These are phyloP conservation scores for Picea abies DNA, from an alignment of 83 land plant genomes.

Conservation along the genomic window DNA sequence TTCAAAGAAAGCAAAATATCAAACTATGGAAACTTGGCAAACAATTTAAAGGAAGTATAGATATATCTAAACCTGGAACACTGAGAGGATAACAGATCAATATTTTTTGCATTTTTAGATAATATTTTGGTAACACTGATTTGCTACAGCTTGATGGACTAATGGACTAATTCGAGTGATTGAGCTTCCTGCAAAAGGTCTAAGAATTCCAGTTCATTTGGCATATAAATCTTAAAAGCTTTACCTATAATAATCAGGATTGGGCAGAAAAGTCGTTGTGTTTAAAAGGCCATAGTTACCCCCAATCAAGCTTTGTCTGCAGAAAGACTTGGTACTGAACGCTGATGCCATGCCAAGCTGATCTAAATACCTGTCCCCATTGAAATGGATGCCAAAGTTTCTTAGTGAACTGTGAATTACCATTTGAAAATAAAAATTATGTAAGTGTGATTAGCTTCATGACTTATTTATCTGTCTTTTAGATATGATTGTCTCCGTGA, in stretches of 20 bases:
- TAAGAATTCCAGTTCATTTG: background rate
- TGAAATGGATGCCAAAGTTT: background rate
- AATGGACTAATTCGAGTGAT: background rate
- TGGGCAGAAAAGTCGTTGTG: slow-evolving; percentile 66
- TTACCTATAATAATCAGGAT: slow-evolving; percentile 89
- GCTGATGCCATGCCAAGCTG: slow-evolving; percentile 73
- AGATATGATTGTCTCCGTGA: too few relatives aligned
- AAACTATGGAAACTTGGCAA: background rate
- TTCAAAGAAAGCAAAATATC: background rate
- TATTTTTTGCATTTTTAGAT: background rate
- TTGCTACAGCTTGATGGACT: too few relatives aligned
- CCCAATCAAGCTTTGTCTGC: slow-evolving; percentile 82
- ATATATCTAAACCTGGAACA: too few relatives aligned
- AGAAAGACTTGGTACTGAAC: slow-evolving; percentile 60
- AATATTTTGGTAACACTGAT: background rate
- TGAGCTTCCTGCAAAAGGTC: background rate
- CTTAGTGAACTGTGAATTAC: background rate
- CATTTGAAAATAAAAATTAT: background rate
- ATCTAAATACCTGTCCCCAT: slow-evolving; percentile 64
- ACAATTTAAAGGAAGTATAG: too few relatives aligned
- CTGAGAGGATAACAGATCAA: background rate
- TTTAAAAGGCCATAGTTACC: slow-evolving; percentile 88
- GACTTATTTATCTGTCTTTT: too few relatives aligned
- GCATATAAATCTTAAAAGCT: background rate
- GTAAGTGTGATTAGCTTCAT: too few relatives aligned